phyloP scores from a whole-genome alignment of 441 rosid genomes.

The Gossypium davidsonii region DNA sequence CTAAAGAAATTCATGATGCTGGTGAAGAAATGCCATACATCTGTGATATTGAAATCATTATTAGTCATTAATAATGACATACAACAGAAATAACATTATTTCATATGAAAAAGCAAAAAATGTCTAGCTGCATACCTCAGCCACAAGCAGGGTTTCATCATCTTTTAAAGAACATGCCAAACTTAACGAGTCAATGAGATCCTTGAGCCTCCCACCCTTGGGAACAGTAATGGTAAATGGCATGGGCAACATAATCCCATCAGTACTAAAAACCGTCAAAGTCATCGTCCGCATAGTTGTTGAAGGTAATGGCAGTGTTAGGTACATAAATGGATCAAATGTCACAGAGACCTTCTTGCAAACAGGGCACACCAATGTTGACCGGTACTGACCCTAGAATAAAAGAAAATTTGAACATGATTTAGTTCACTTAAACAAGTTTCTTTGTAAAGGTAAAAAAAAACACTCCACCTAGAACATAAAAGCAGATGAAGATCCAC shows the following conservation, averaged over 20 bases:
- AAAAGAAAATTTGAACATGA: not conserved
- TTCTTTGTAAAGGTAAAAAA: not conserved
- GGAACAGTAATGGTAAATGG: conserved; percentile 51
- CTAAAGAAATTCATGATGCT: not conserved
- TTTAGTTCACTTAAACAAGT: conserved; percentile 2
- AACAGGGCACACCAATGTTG: conserved; percentile 56
- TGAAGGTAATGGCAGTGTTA: conserved; percentile 63
- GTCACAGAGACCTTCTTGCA: conserved; percentile 60
- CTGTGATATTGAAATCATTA: not conserved
- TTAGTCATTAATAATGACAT: not conserved
- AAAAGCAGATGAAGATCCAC: not conserved
- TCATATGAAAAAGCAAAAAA: not conserved
- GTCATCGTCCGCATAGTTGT: conserved; percentile 57
- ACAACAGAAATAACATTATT: not conserved
- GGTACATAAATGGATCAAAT: conserved; percentile 73
- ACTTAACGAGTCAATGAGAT: conserved; percentile 46
- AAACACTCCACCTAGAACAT: not conserved
- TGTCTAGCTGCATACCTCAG: conserved; percentile 42
- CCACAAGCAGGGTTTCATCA: conserved; percentile 51
- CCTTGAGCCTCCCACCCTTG: conserved; percentile 47
- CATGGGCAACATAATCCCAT: conserved; percentile 39
- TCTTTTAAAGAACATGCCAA: conserved; percentile 40
- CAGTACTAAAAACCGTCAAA: conserved; percentile 43
- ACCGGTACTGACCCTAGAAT: conserved; percentile 61
- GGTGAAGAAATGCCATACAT: not conserved